These are phyloP conservation scores for Pythium brassicae DNA, from an alignment of 352 stramenopile species.

Conservation along the genomic window DNA sequence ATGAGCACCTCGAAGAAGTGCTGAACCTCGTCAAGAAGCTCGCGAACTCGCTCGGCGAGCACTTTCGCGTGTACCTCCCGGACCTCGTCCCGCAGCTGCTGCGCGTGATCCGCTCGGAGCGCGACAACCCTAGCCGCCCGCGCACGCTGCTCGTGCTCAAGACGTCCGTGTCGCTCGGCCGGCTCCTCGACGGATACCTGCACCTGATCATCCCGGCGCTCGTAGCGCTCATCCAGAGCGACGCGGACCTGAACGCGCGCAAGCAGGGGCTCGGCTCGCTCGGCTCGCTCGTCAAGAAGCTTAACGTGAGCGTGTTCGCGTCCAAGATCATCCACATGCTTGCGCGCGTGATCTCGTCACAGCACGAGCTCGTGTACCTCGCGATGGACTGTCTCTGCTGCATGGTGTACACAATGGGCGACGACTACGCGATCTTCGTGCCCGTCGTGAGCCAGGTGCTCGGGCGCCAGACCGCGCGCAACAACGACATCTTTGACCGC, in stretches of 20 bases:
- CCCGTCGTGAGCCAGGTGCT: constrained; percentile 82
- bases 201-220: constrained; percentile 83
- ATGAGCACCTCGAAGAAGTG: constrained; percentile 94
- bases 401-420: constrained; percentile 88
- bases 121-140: constrained; percentile 57
- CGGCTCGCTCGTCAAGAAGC: constrained; percentile 83
- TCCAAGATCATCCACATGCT: constrained; percentile 91
- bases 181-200: constrained; percentile 77
- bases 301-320: constrained; percentile 85
- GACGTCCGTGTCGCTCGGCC: constrained; percentile 68
- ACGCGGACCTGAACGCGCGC: constrained; percentile 73
- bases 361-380: constrained; percentile 81
- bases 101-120: constrained; percentile 78
- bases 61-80: constrained; percentile 87
- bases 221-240: constrained; percentile 78
- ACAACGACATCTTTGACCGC: constrained; percentile 84
- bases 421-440: constrained; percentile 88
- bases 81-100: constrained; percentile 87
- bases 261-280: constrained; percentile 82
- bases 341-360: constrained; percentile 73
- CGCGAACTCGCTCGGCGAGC: constrained; percentile 75
- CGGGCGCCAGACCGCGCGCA: constrained; percentile 57
- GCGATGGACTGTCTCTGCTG: constrained; percentile 86
- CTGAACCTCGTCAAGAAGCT: constrained; percentile 96
- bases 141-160: constrained; percentile 78